Evolutionary conservation across 164 flowering plant species (phyloP).

Genomic region (Aristolochia fimbriata): DNA sequence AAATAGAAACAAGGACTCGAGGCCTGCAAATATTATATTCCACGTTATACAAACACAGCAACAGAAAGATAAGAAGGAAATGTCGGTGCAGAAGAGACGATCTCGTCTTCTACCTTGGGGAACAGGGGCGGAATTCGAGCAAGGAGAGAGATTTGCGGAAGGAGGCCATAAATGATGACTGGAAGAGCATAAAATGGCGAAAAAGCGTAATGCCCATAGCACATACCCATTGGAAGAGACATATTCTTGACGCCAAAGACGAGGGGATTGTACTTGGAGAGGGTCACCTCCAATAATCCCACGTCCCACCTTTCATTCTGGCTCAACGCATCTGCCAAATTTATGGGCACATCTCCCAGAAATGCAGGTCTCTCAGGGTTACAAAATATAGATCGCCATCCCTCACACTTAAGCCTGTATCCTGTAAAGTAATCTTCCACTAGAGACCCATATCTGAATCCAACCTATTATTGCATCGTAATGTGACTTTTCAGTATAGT

Average conservation of each 20-base stretch:
- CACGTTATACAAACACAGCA: too few relatives aligned
- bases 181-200: slow-evolving; percentile 42
- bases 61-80: too few relatives aligned
- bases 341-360: slow-evolving; percentile 47
- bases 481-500: too few relatives aligned
- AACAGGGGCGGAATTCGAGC: slow-evolving; percentile 29
- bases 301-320: slow-evolving; percentile 58
- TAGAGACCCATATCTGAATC: slow-evolving; percentile 65
- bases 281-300: slow-evolving; percentile 44
- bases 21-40: slow-evolving; percentile 21
- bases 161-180: slow-evolving; percentile 33
- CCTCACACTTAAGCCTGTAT: slow-evolving; percentile 50
- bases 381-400: slow-evolving; percentile 64
- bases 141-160: slow-evolving; percentile 60
- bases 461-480: too few relatives aligned
- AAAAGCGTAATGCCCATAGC: too few relatives aligned
- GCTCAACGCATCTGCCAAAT: slow-evolving; percentile 33
- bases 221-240: slow-evolving; percentile 9
- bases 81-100: too few relatives aligned
- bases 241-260: slow-evolving; percentile 32
- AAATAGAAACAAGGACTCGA: slow-evolving; percentile 44
- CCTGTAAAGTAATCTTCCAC: slow-evolving; percentile 72
- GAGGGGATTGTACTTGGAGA: slow-evolving; percentile 32
- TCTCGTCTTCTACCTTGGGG: slow-evolving; percentile 65
- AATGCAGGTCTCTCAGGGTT: slow-evolving; percentile 60